phyloP scores from a whole-genome alignment of 305 asterid species.

The Solanum hybrid region DNA sequence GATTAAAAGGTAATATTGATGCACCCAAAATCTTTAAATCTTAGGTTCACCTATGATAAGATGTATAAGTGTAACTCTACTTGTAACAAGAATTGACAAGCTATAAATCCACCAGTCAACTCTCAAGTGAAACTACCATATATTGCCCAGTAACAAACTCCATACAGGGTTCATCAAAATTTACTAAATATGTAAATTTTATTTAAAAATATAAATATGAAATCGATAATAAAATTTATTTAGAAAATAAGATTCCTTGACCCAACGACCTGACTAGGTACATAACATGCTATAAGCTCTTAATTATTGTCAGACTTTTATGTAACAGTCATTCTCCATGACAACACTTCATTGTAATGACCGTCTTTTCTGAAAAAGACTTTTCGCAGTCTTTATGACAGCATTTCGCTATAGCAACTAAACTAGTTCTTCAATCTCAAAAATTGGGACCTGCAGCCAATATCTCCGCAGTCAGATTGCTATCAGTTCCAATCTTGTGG shows the following conservation, averaged over 20 bases:
- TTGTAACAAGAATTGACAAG: neutral
- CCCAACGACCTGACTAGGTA: neutral
- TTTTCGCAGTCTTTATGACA: neutral
- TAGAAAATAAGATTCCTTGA: neutral
- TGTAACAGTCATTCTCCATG: neutral
- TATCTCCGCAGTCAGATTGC: constrained; percentile 53
- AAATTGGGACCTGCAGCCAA: constrained; percentile 79
- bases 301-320: neutral
- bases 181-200: neutral
- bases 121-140: neutral
- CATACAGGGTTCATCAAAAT: neutral
- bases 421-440: constrained; percentile 10
- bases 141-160: neutral
- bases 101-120: neutral
- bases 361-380: neutral
- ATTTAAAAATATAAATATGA: neutral
- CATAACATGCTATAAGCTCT: neutral
- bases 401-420: neutral
- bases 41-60: neutral
- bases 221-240: neutral
- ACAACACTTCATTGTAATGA: neutral
- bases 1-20: no score
- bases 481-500: constrained; percentile 65
- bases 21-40: no score
- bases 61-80: neutral